phyloP scores from a whole-genome alignment of 2,329 filamentous ascomycete species.

The Zymoseptoria tritici region DNA sequence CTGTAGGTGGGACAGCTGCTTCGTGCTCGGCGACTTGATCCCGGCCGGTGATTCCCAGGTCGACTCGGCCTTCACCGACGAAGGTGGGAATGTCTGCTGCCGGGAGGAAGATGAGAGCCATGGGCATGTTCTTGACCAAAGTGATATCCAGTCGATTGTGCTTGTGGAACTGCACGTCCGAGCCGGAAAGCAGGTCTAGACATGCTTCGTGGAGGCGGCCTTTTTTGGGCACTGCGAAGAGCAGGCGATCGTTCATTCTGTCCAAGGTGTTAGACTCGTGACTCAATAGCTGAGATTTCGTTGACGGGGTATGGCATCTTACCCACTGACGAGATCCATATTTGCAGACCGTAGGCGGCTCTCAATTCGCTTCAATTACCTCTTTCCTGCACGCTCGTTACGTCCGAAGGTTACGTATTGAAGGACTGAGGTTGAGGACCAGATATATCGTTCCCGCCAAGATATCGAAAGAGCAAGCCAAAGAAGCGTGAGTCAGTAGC shows the following conservation, averaged over 20 bases:
- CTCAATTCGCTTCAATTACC: background rate
- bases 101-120: conserved; percentile 93
- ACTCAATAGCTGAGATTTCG: conserved; percentile 1
- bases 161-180: conserved; percentile 92
- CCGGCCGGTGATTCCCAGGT: conserved; percentile 87
- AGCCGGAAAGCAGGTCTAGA: conserved; percentile 84
- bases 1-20: conserved; percentile 38
- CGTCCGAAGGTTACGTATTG: background rate
- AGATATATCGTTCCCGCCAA: background rate
- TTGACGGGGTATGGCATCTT: conserved; percentile 11
- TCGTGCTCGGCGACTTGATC: conserved; percentile 87
- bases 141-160: conserved; percentile 95
- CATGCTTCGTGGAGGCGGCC: conserved; percentile 82
- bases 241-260: conserved; percentile 83
- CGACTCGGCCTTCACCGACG: conserved; percentile 87
- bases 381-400: background rate
- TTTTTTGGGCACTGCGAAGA: conserved; percentile 99
- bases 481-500: background rate
- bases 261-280: conserved; percentile 27
- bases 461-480: background rate
- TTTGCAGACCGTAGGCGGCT: background rate
- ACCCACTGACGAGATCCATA: conserved; percentile 33
- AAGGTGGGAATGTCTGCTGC: conserved; percentile 97
- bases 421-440: background rate
- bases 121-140: conserved; percentile 90